phyloP scores from a whole-genome alignment of 2,329 filamentous ascomycete genomes.

The Aspergillus fischeri region DNA sequence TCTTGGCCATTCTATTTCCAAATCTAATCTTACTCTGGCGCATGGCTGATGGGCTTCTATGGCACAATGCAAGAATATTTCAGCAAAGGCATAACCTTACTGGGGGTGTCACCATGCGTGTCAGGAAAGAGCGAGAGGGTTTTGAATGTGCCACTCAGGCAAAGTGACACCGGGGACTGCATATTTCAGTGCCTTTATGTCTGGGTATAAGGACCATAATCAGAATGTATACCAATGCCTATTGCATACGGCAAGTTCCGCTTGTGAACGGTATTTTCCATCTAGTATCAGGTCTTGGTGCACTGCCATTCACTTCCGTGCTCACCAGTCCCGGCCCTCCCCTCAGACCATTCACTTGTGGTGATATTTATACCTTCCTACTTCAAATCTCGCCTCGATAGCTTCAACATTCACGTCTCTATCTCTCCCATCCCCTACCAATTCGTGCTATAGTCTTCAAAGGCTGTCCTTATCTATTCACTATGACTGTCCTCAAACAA shows the following conservation, averaged over 20 bases:
- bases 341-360: background rate
- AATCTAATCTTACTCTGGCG: background rate
- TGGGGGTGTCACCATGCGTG: constrained; percentile 9
- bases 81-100: background rate
- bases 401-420: background rate
- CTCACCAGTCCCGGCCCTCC: no score
- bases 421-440: background rate
- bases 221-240: background rate
- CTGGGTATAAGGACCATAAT: background rate
- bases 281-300: background rate
- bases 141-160: constrained; percentile 2
- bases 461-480: background rate
- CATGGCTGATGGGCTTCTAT: background rate
- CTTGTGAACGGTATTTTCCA: background rate
- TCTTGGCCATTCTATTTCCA: background rate
- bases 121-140: background rate
- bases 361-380: background rate
- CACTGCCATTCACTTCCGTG: background rate
- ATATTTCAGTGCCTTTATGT: background rate
- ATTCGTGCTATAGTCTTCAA: background rate
- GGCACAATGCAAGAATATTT: background rate
- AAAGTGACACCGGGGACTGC: background rate
- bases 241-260: background rate
- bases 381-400: background rate
- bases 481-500: background rate